A percentile compares a stretch with the other conserved stretches of the same genome.
Evolutionary conservation across 2,329 filamentous ascomycete species (phyloP).

Genomic region (Dactylellina sp.): DNA sequence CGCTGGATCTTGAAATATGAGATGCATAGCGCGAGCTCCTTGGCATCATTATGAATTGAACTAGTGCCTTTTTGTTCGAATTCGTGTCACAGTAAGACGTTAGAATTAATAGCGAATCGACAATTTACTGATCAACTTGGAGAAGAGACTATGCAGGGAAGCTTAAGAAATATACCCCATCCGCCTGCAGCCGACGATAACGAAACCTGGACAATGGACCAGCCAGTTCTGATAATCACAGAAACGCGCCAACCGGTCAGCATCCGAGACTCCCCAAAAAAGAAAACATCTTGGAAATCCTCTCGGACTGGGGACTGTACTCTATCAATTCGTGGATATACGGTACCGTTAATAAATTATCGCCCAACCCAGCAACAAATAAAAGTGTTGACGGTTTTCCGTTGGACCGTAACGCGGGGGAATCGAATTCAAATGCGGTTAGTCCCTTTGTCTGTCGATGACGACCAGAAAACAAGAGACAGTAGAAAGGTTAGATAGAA

Average conservation of each 20-base stretch:
- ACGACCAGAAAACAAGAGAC: not conserved
- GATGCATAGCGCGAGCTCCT: constrained; percentile 67
- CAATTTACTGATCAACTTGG: too few species aligned
- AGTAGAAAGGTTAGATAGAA: not conserved
- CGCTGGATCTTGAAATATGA: constrained; percentile 65
- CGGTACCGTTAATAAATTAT: constrained; percentile 75
- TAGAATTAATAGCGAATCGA: too few species aligned
- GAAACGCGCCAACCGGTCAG: not conserved
- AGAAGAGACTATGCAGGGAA: too few species aligned
- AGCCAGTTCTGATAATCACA: constrained; percentile 60
- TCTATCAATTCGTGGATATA: constrained; percentile 64
- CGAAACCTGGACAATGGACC: constrained; percentile 67
- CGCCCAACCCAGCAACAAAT: constrained; percentile 77
- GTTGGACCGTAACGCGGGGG: constrained; percentile 26
- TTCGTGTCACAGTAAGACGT: too few species aligned
- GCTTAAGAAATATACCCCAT: constrained; percentile 62
- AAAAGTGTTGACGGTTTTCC: constrained; percentile 65
- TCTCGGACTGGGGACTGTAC: too few species aligned
- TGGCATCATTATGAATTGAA: constrained; percentile 66
- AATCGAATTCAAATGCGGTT: constrained; percentile 59
- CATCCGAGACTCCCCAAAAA: constrained; percentile 3
- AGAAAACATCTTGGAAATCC: constrained; percentile 19
- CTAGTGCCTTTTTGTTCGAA: constrained; percentile 63
- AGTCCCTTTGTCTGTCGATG: constrained; percentile 58
- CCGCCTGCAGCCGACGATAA: constrained; percentile 66